Evolutionary conservation across 345 rosid genomes (phyloP), one percentile per base, ranked within the genome.

Genomic region (Pelargonium nanum): DNA sequence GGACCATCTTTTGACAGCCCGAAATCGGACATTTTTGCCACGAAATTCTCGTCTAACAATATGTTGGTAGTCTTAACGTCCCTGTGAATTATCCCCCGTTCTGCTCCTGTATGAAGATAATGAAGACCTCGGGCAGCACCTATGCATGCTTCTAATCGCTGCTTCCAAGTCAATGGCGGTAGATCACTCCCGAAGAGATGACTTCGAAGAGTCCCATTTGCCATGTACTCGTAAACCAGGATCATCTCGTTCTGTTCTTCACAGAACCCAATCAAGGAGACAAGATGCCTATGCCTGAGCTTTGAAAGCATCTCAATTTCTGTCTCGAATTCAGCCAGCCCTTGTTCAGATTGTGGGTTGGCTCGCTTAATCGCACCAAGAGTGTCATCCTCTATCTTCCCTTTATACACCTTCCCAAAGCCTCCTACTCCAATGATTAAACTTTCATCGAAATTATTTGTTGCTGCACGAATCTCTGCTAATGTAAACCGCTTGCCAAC

Each of bases 21-120:
- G 10, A 91, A 91, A 75, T 91, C 97, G 5, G 96, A 86, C 97
- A 91, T 86, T 67, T 91, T 91, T 0, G 94, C 94, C 50, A 91
- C 89, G 0, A 86, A 84, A 45, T 88, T 80, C 58, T 80, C 85
- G 4, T 88, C 96, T 53, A 91, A 74, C 56, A 91, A 64, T 34
- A 91, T 91, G 74, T 91, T 88, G 53, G 92, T 91, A 15, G 96
- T 91, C 69, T 91, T 91, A 26, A 88, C 90, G 71, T 91, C 96
- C 65, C 96, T 72, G 74, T 91, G 96, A 44, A 91, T 91, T 63
- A 91, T 86, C 59, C 95, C 94, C 53, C 82, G 74, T 59, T 91
- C 96, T 0, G 96, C 85, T 45, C 96, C 95, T 1, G 95, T 88
- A 67, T 91, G 94, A 64, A 91, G 93, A 83, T 91, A 91, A 74